Base-by-base conservation (phyloP, 2,329 filamentous ascomycete species). In the Aspergillus novofumigatus region DNA sequence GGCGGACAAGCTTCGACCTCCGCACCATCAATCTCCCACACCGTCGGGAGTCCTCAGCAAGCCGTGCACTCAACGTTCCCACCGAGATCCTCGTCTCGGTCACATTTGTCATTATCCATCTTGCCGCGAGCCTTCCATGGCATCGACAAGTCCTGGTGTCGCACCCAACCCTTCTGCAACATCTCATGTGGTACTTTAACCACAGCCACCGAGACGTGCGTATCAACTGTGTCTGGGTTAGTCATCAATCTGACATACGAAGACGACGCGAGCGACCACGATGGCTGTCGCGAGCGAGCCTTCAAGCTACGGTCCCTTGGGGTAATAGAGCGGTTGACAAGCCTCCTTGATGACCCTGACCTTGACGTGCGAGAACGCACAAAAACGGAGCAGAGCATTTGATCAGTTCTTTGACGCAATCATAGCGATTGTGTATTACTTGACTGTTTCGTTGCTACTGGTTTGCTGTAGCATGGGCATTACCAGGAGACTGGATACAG, bases 211-310 rank as follows among this genome's bases (percentile, higher is more conserved):
- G 84, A 49, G 85, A 89, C 45, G 87, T 99, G 6, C 86, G 93
- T 5, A 82, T 87, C 21, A 87, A 88, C 49, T 85, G 94, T 64
- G 91, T 91, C 62, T 93, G 92, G 82, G 81, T n/a, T 96, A 47
- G 82, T 95, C 48, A 89, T 87, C 70, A 97, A 97, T 70, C 81
- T 99, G 47, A 89, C 90, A 0, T 95, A 88, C 80, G 82, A 87
- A 60, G 92, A 97, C 60, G 88, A 93, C 65, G 80, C 83, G 6
- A 80, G 75, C 29, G 92, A 96, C 64, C 77, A 80, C 21, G 77
- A 80, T 23, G 84, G 83, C 9, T 90, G 88, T 60, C 79, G 82
- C 29, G 82, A 87, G 65, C 83, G 94, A 53, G 88, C 87, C 0
- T 71, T 77, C 11, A 86, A 89, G 69, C 79, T 99, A 48, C 83